Evolutionary conservation across 306 rosid genomes (phyloP), one percentile per base, ranked within the genome.

Genomic region (Trifolium dubium): DNA sequence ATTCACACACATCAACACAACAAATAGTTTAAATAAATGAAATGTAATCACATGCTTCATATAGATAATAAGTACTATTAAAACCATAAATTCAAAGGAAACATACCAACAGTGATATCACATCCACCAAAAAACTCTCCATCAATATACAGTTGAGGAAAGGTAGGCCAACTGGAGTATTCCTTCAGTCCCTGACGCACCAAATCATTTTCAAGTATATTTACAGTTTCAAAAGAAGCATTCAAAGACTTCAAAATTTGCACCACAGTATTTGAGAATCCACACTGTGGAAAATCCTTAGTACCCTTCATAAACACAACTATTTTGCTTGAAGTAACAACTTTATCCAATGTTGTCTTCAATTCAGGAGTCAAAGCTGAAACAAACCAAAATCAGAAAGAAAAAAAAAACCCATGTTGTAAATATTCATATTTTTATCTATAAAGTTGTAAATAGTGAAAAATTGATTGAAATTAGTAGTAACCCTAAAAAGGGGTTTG

Each of bases 71-170:
- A 44, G n/a, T 3, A 23, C 23, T 23, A 44, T 4, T 1, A 44
- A 19, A 55, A 55, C 2, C 10, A 62, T 28, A 37, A 69, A n/a
- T 3, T 30, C 13, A 13, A 43, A 67, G 31, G 54, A 31, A 31
- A 76, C 97, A 79, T 85, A 94, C 99, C 99, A 43, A 94, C 86
- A 71, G 99, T 90, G 84, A 94, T 92, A 85, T 94, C 99, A 79
- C 97, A 92, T 58, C 99, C 99, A 73, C 99, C 99, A 67, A 94
- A 89, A 76, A 94, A 94, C 86, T 94, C 97, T 82, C 99, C 99
- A 3, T 92, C 99, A 43, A 94, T 82, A 78, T 92, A 94, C 49
- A 94, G 93, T 69, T 92, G 99, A 79, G 99, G 99, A 81, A 94
- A 94, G 61, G 99, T 94, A 55, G 99, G 99, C 97, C 97, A 94